Conservation (phyloP, 257 asterid species). For the Solanum pinnatisectum region DNA sequence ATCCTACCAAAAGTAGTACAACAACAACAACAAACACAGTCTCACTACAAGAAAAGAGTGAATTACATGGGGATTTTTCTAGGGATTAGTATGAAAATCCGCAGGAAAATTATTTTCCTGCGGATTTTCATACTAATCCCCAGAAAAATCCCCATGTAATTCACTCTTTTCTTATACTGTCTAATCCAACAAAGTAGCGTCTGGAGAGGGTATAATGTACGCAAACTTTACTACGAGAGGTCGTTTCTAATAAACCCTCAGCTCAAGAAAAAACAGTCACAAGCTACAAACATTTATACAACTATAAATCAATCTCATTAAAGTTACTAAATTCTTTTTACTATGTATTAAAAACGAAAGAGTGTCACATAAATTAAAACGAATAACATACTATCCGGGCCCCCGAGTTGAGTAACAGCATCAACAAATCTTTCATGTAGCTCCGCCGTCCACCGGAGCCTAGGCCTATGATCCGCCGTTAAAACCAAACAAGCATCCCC, state of each 20-base stretch:
- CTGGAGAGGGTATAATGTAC: not conserved
- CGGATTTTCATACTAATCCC: too few relatives aligned
- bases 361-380: not conserved
- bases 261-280: not conserved
- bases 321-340: not conserved
- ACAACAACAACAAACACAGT: not conserved
- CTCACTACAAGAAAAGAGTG: too few relatives aligned
- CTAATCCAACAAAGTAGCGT: not conserved
- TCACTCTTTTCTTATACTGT: not conserved
- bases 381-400: conserved; percentile 40
- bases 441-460: conserved; percentile 59
- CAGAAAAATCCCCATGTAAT: too few relatives aligned
- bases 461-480: conserved; percentile 46
- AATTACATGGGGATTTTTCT: too few relatives aligned
- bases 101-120: too few relatives aligned
- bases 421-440: conserved; percentile 51
- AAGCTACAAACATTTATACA: not conserved
- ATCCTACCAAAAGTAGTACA: not conserved
- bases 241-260: fast-evolving
- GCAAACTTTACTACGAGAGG: not conserved
- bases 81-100: too few relatives aligned
- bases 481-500: conserved; percentile 42
- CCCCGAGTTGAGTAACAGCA: conserved; percentile 52
- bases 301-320: not conserved
- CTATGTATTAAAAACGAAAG: not conserved